Conservation (phyloP, 2,329 filamentous ascomycete genomes). For the Neonectria sp. region DNA sequence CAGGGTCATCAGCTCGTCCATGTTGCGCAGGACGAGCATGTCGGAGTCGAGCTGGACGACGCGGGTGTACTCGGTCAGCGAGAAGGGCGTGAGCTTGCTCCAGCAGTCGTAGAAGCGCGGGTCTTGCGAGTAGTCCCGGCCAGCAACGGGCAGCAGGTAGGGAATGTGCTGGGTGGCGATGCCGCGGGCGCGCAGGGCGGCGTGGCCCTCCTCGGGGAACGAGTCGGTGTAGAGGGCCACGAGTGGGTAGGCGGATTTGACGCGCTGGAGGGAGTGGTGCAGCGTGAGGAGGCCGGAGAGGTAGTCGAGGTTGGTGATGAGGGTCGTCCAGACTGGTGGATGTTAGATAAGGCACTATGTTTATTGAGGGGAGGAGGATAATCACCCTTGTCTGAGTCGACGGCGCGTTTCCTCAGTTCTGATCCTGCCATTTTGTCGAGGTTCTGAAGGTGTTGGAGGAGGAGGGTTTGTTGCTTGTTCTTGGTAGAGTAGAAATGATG, state of each 20-base stretch:
- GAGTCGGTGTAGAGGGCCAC: constrained; percentile 87
- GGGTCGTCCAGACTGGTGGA: constrained; percentile 83
- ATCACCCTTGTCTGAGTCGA: constrained; percentile 58
- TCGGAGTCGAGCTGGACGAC: constrained; percentile 90
- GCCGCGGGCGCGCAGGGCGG: constrained; percentile 76
- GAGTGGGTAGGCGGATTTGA: constrained; percentile 80
- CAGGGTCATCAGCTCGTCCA: constrained; percentile 94
- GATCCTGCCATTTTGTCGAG: constrained; percentile 41
- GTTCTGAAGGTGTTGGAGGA: constrained; percentile 1
- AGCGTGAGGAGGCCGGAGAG: constrained; percentile 87
- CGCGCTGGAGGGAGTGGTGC: constrained; percentile 79
- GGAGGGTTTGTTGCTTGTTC: background rate
- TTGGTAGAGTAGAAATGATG: background rate
- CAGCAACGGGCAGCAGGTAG: constrained; percentile 78
- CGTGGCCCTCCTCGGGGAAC: constrained; percentile 78
- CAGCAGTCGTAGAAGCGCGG: constrained; percentile 92
- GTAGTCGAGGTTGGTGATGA: constrained; percentile 89
- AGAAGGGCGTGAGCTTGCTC: constrained; percentile 88
- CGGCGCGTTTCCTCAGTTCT: constrained; percentile 47
- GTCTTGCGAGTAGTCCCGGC: constrained; percentile 80
- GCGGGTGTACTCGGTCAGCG: constrained; percentile 81
- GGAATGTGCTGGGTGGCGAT: constrained; percentile 80
- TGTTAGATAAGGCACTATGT: constrained; percentile 20
- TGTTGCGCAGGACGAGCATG: constrained; percentile 87
- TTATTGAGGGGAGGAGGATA: background rate